Percentiles rank a stretch among this genome's conserved stretches.
Conservation (phyloP, 2,329 filamentous ascomycete genomes). For the Geosmithia flava region DNA sequence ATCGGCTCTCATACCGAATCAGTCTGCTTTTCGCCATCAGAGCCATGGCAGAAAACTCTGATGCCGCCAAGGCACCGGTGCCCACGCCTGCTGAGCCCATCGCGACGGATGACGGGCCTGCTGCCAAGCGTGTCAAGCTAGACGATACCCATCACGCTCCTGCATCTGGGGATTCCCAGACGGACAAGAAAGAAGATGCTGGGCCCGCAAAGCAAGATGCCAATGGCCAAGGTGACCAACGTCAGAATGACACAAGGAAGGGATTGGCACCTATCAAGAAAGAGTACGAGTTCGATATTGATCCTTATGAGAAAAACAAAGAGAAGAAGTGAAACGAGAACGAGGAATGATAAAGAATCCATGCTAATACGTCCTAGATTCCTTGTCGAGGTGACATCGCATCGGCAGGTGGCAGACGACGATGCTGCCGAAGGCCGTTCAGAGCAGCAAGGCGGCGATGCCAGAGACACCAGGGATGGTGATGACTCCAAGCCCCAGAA, state of each 20-base stretch:
- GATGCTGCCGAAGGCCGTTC: constrained; percentile 34
- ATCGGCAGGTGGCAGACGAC: constrained; percentile 20
- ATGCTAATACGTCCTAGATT: constrained; percentile 18
- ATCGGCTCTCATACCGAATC: not conserved
- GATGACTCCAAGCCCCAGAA: constrained; percentile 36
- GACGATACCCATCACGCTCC: constrained; percentile 15
- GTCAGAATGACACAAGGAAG: constrained; percentile 8
- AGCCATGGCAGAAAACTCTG: not conserved
- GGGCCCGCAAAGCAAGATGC: constrained; percentile 4
- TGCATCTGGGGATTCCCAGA: constrained; percentile 4
- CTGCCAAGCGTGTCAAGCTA: constrained; percentile 48
- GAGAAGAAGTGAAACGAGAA: constrained; percentile 33
- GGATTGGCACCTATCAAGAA: constrained; percentile 61
- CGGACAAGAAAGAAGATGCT: constrained; percentile 9
- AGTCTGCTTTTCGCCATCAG: not conserved
- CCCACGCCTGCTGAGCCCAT: not conserved
- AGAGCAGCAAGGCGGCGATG: constrained; percentile 23
- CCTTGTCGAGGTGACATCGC: constrained; percentile 22
- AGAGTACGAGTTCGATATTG: constrained; percentile 35
- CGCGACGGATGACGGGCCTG: constrained; percentile 20
- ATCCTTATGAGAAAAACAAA: constrained; percentile 31
- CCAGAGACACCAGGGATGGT: constrained; percentile 36
- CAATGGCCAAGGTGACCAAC: constrained; percentile 8
- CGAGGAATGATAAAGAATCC: too few relatives aligned
- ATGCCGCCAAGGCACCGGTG: not conserved